Conservation (phyloP, 306 rosid species). For the Trifolium dubium region DNA sequence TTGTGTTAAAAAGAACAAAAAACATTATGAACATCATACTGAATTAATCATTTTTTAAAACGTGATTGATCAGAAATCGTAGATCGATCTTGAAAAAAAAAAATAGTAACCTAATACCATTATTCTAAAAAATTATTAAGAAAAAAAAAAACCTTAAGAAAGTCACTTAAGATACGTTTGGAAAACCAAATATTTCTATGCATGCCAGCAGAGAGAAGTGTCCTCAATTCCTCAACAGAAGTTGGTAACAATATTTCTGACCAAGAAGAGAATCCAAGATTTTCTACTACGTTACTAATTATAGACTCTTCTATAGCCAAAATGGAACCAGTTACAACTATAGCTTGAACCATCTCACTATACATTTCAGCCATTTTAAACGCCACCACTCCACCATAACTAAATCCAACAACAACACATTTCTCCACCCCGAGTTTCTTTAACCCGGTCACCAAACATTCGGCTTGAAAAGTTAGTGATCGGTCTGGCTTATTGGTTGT, state of each 20-base stretch:
- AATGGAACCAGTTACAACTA: slow-evolving; percentile 61
- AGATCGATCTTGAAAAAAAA: too few species aligned
- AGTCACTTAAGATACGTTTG: slow-evolving; percentile 56
- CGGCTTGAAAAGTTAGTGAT: slow-evolving; percentile 71
- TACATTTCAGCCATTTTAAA: slow-evolving; percentile 68
- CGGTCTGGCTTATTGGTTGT: slow-evolving; percentile 53
- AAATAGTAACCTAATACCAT: too few species aligned
- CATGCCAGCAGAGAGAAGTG: slow-evolving; percentile 54
- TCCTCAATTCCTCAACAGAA: slow-evolving; percentile 54
- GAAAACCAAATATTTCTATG: slow-evolving; percentile 67
- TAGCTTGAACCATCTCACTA: slow-evolving; percentile 58
- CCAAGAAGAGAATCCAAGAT: slow-evolving; percentile 59
- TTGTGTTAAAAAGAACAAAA: too few species aligned
- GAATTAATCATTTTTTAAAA: too few species aligned
- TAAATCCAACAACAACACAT: slow-evolving; percentile 71
- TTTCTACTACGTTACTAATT: slow-evolving; percentile 29
- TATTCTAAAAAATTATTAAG: neutral
- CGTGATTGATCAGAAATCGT: too few species aligned
- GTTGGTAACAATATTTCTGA: slow-evolving; percentile 71
- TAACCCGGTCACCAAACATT: slow-evolving; percentile 64
- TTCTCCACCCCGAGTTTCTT: slow-evolving; percentile 71
- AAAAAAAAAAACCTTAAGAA: slow-evolving; percentile 58
- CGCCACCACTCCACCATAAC: slow-evolving; percentile 84
- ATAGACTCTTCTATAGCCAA: slow-evolving; percentile 54
- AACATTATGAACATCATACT: too few species aligned